These are phyloP conservation scores for Yamadazyma aaseri DNA, from an alignment of 1,139 yeast genomes.

Conservation along the genomic window DNA sequence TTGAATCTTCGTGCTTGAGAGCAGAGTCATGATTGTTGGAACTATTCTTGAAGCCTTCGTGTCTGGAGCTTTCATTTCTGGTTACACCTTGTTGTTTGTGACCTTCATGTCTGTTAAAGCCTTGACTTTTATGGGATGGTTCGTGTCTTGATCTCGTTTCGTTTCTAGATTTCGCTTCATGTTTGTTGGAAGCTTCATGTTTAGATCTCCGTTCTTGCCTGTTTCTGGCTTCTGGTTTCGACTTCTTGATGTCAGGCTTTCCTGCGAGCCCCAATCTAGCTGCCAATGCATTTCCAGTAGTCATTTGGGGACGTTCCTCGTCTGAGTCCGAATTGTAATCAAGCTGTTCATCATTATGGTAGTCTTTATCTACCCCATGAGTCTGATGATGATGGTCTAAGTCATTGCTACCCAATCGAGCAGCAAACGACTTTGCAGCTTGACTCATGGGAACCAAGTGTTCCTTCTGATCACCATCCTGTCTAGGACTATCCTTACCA, in stretches of 20 bases:
- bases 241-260: too few relatives aligned
- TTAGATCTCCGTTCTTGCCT: too few relatives aligned
- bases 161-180: too few relatives aligned
- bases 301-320: slow-evolving; percentile 5
- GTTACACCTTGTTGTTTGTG: background rate
- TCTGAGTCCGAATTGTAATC: slow-evolving; percentile 4
- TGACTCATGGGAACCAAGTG: slow-evolving; percentile 23
- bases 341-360: background rate
- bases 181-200: too few relatives aligned
- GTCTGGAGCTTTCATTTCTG: background rate
- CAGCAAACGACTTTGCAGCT: slow-evolving; percentile 28
- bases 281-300: slow-evolving; percentile 5
- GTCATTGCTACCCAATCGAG: slow-evolving; percentile 19
- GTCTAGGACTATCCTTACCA: background rate
- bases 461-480: slow-evolving; percentile 14
- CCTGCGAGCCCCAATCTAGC: slow-evolving; percentile 6
- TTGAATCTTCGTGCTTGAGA: slow-evolving; percentile 2
- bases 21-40: background rate
- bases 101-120: too few relatives aligned
- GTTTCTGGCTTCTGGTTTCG: too few relatives aligned
- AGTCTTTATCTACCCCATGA: background rate
- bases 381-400: background rate
- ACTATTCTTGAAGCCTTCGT: background rate
- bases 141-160: too few relatives aligned
- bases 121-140: too few relatives aligned